Conservation (phyloP, 2,329 filamentous ascomycete genomes). For the Xylaria sp. region DNA sequence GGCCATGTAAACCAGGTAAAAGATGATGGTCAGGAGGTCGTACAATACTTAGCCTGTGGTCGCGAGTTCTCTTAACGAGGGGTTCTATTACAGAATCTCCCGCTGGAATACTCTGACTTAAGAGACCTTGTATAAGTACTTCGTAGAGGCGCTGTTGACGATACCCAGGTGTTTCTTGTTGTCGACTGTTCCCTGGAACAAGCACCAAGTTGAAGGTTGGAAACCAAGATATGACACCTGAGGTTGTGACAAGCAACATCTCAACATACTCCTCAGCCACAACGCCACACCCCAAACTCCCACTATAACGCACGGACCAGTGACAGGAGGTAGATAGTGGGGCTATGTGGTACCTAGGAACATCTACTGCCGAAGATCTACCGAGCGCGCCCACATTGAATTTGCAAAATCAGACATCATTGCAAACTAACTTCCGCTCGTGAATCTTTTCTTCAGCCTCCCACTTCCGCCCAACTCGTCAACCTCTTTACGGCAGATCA, state of each 20-base stretch:
- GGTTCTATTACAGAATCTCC: too few relatives aligned
- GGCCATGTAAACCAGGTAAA: too few relatives aligned
- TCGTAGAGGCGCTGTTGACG: too few relatives aligned
- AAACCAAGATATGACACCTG: background rate
- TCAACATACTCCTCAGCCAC: background rate
- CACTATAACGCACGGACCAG: background rate
- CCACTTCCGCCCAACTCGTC: slow-evolving; percentile 24
- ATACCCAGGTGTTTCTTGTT: background rate
- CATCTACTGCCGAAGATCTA: slow-evolving; percentile 27
- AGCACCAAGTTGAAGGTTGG: background rate
- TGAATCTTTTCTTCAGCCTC: slow-evolving; percentile 25
- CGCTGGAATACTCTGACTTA: too few relatives aligned
- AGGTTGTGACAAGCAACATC: background rate
- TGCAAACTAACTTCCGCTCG: slow-evolving; percentile 14
- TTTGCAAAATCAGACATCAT: slow-evolving; percentile 25
- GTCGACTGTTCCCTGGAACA: background rate
- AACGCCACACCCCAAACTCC: background rate
- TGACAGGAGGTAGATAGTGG: background rate
- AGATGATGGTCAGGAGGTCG: too few relatives aligned
- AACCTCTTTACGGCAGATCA: slow-evolving; percentile 25
- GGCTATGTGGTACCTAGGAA: slow-evolving; percentile 12
- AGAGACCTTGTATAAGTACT: too few relatives aligned
- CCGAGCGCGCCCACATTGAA: slow-evolving; percentile 28
- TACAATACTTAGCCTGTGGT: too few relatives aligned
- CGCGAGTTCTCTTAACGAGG: too few relatives aligned